Conservation (phyloP, 1,139 yeast species). For the Taphrina communis region DNA sequence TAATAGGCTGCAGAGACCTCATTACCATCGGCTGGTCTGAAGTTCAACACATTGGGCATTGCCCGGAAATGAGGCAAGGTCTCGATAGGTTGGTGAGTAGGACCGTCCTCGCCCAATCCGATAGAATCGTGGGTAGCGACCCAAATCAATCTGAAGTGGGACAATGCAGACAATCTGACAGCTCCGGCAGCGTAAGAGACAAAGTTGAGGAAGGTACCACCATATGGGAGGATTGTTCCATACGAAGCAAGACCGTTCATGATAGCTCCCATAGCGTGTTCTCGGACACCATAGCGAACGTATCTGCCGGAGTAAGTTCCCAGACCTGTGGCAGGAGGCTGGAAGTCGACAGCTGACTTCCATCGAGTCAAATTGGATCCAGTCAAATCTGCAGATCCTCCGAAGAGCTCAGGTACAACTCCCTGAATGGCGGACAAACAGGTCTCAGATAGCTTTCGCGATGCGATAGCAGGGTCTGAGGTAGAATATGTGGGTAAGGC, state of each 20-base stretch:
- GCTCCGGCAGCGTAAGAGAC: constrained; percentile 99
- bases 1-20: constrained; percentile 97
- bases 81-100: constrained; percentile 99
- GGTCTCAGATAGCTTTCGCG: constrained; percentile 92
- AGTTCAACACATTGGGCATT: constrained; percentile 88
- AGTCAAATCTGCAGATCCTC: constrained; percentile 99
- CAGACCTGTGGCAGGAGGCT: constrained; percentile 78
- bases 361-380: constrained; percentile 97
- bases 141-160: constrained; percentile 94
- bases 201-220: constrained; percentile 98
- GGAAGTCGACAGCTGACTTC: constrained; percentile 86
- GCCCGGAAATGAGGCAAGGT: constrained; percentile 98
- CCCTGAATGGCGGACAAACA: constrained; percentile 70
- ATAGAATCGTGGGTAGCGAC: constrained; percentile 99
- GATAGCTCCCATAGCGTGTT: constrained; percentile 99
- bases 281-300: constrained; percentile 98
- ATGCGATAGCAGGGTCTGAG: constrained; percentile 80
- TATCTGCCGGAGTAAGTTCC: constrained; percentile 94
- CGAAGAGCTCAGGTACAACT: constrained; percentile 83
- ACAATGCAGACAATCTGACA: constrained; percentile 89
- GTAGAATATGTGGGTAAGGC: constrained; percentile 81
- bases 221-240: constrained; percentile 92
- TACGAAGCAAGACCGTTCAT: constrained; percentile 97
- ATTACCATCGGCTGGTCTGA: constrained; percentile 99
- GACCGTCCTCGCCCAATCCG: constrained; percentile 99